phyloP scores from a whole-genome alignment of 1,284 basidiomycete genomes.

The Ceratobasidium sp. region DNA sequence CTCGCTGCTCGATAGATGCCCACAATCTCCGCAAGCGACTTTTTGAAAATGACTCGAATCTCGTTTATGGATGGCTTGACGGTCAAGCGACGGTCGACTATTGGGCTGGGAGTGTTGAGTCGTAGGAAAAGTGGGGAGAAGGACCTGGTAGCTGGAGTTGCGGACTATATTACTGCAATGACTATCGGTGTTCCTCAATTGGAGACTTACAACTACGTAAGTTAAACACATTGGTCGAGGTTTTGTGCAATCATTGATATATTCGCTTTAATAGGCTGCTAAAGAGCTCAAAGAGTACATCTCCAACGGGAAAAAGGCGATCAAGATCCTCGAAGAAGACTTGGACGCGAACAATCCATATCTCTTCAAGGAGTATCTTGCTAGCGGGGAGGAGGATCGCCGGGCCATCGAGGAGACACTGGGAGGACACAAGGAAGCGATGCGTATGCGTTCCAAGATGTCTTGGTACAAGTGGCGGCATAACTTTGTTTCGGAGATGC shows the following conservation, averaged over 20 bases:
- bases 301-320: conserved; percentile 45
- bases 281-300: conserved; percentile 44
- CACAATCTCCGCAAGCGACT: conserved; percentile 41
- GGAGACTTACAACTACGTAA: conserved; percentile 42
- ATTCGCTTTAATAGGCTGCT: conserved; percentile 29
- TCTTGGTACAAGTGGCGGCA: conserved; percentile 41
- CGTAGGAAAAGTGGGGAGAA: conserved; percentile 9
- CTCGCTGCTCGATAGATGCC: conserved; percentile 19
- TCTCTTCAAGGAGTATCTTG: conserved; percentile 55
- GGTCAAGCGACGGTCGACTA: conserved; percentile 44
- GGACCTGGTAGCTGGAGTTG: conserved; percentile 18
- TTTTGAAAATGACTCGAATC: conserved; percentile 44
- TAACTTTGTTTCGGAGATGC: conserved; percentile 35
- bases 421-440: conserved; percentile 35
- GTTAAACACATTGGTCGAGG: conserved; percentile 14
- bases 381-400: conserved; percentile 54
- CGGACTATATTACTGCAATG: conserved; percentile 42
- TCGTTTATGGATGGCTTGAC: conserved; percentile 43
- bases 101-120: conserved; percentile 38
- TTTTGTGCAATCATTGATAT: not conserved
- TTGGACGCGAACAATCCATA: conserved; percentile 53
- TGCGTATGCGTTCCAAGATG: conserved; percentile 45
- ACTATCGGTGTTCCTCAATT: conserved; percentile 42
- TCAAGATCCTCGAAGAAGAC: conserved; percentile 49
- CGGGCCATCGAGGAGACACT: conserved; percentile 50